phyloP scores from a whole-genome alignment of 2,329 filamentous ascomycete species.

The Alternaria alternata region DNA sequence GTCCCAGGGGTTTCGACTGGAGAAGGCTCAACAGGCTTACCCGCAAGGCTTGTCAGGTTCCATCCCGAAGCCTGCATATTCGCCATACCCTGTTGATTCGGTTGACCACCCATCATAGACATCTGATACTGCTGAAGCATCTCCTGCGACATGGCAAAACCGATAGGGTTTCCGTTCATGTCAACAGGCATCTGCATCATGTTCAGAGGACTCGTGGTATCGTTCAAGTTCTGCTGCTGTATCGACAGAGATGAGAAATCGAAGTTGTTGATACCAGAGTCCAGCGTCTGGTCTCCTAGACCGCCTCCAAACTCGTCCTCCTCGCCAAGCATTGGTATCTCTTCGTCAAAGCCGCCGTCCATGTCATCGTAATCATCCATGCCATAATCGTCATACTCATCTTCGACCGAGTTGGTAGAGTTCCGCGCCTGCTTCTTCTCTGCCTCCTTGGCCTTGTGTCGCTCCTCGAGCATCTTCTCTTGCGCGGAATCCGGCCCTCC shows the following conservation, averaged over 20 bases:
- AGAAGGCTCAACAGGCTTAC: constrained; percentile 14
- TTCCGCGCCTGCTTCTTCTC: constrained; percentile 58
- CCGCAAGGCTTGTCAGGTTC: constrained; percentile 27
- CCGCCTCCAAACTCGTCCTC: constrained; percentile 41
- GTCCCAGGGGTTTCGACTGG: constrained; percentile 18
- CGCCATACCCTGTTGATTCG: neutral
- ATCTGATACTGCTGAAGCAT: constrained; percentile 31
- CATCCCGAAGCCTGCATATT: constrained; percentile 18
- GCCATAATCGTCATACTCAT: constrained; percentile 51
- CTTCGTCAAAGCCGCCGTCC: constrained; percentile 70
- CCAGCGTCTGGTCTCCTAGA: constrained; percentile 36
- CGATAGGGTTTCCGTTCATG: constrained; percentile 42
- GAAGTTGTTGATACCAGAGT: constrained; percentile 41
- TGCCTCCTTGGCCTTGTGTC: constrained; percentile 71
- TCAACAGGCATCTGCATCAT: constrained; percentile 40
- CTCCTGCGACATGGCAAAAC: constrained; percentile 43
- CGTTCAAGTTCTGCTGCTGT: constrained; percentile 27
- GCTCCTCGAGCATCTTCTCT: constrained; percentile 75
- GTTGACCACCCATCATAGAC: constrained; percentile 4
- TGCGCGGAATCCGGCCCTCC: constrained; percentile 72
- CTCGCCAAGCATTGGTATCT: constrained; percentile 65
- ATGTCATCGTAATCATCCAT: constrained; percentile 58
- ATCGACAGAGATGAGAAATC: constrained; percentile 47
- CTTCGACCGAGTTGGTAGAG: constrained; percentile 48
- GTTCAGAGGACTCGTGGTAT: constrained; percentile 21